Percentiles rank a stretch among this genome's conserved stretches.
Conservation (phyloP, 768 basidiomycete genomes). For the Termitomyces eurrhizus region DNA sequence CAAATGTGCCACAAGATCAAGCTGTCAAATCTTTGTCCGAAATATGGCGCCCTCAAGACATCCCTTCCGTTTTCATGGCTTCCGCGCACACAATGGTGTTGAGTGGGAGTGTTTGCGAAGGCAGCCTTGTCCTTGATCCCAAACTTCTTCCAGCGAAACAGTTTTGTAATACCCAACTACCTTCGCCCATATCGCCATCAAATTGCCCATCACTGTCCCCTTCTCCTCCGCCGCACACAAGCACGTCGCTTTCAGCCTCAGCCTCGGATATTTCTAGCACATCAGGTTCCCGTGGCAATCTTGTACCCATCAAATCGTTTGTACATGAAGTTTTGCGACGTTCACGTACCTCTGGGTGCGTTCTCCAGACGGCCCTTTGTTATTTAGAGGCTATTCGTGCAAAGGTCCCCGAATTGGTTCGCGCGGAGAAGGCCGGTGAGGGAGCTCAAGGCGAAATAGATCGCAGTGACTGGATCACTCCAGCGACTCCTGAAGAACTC, state of each 20-base stretch:
- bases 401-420: conserved; percentile 61
- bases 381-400: conserved; percentile 82
- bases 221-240: conserved; percentile 21
- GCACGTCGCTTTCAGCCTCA: conserved; percentile 12
- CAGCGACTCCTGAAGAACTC: conserved; percentile 40
- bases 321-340: conserved; percentile 88
- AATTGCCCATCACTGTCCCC: conserved; percentile 29
- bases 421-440: conserved; percentile 43
- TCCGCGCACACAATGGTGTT: conserved; percentile 27
- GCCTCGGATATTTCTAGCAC: conserved; percentile 14
- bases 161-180: conserved; percentile 39
- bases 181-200: conserved; percentile 51
- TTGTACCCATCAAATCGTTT: conserved; percentile 68
- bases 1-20: conserved; percentile 53
- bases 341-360: conserved; percentile 78
- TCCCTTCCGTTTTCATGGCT: conserved; percentile 51
- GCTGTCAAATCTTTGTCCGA: conserved; percentile 73
- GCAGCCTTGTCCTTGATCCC: conserved; percentile 11
- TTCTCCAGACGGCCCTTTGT: conserved; percentile 84
- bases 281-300: conserved; percentile 28
- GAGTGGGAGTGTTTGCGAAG: conserved; percentile 15
- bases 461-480: conserved; percentile 38
- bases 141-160: conserved; percentile 10
- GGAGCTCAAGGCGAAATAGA: conserved; percentile 36
- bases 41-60: conserved; percentile 77